phyloP scores from a whole-genome alignment of 1,139 yeast genomes.

The Nakaseomyces kungkrabaensis region DNA sequence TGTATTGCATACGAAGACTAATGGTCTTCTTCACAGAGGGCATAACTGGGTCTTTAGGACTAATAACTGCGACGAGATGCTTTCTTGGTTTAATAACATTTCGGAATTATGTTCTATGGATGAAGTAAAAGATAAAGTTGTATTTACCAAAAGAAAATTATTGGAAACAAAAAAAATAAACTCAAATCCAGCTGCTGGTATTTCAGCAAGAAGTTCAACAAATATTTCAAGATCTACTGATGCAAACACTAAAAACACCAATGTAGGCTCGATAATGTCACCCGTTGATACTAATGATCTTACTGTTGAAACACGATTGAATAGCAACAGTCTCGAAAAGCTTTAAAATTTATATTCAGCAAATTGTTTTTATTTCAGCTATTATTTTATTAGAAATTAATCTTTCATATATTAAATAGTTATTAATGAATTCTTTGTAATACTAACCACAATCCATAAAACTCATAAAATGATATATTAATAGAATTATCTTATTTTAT shows the following conservation, averaged over 20 bases:
- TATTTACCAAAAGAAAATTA: conserved; percentile 17
- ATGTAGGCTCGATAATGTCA: conserved; percentile 3
- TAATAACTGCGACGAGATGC: conserved; percentile 67
- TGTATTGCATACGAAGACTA: conserved; percentile 15
- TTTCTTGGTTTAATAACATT: conserved; percentile 75
- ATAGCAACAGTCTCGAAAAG: background rate
- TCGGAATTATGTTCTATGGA: conserved; percentile 40
- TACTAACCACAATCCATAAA: background rate
- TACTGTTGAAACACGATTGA: background rate
- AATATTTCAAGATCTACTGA: conserved; percentile 2
- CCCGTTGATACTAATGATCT: conserved; percentile 5
- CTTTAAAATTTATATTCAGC: background rate
- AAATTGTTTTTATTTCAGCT: background rate
- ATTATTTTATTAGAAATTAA: background rate
- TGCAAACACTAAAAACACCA: conserved; percentile 2
- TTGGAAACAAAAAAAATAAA: conserved; percentile 11
- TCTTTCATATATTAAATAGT: no score
- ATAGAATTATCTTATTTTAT: no score
- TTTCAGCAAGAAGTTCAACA: conserved; percentile 4
- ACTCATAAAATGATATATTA: no score
- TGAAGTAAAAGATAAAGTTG: conserved; percentile 21
- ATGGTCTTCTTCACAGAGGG: conserved; percentile 59
- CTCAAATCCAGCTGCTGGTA: background rate
- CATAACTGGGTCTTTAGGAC: conserved; percentile 93
- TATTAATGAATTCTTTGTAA: background rate